Conservation (phyloP, 177 flowering plant species). For the Vitis hybrid region DNA sequence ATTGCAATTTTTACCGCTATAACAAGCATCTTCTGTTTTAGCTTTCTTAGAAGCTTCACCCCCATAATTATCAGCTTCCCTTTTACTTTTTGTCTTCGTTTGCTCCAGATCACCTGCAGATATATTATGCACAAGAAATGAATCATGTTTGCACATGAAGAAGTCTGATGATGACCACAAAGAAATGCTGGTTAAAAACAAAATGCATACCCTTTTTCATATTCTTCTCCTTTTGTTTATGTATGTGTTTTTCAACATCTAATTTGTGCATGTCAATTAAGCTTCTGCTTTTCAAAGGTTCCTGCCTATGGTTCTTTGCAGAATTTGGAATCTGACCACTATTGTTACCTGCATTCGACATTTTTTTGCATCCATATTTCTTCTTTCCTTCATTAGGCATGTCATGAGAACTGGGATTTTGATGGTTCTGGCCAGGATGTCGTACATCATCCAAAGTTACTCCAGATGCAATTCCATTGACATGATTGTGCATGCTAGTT, state of each 20-base stretch:
- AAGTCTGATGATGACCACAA: neutral
- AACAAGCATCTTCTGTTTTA: constrained; percentile 28
- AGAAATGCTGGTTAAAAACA: neutral
- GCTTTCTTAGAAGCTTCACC: constrained; percentile 35
- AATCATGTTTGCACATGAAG: neutral
- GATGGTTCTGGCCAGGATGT: constrained; percentile 25
- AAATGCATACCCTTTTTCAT: constrained; percentile 33
- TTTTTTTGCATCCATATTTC: constrained; percentile 35
- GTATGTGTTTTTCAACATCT: constrained; percentile 17
- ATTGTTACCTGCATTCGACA: constrained; percentile 17
- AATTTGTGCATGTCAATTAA: constrained; percentile 25
- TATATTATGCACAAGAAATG: neutral
- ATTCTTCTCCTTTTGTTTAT: constrained; percentile 31
- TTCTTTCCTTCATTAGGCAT: constrained; percentile 34
- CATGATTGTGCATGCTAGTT: constrained; percentile 27
- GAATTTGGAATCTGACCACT: constrained; percentile 24
- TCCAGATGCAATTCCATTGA: constrained; percentile 22
- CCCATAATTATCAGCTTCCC: constrained; percentile 34
- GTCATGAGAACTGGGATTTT: constrained; percentile 18
- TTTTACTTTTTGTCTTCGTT: constrained; percentile 37
- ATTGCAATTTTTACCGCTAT: constrained; percentile 18
- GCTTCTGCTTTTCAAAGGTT: constrained; percentile 34
- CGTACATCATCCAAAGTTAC: constrained; percentile 18
- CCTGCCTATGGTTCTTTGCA: constrained; percentile 29
- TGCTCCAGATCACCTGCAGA: constrained; percentile 44